phyloP scores from a whole-genome alignment of 768 basidiomycete species.

The Calocera cornea region DNA sequence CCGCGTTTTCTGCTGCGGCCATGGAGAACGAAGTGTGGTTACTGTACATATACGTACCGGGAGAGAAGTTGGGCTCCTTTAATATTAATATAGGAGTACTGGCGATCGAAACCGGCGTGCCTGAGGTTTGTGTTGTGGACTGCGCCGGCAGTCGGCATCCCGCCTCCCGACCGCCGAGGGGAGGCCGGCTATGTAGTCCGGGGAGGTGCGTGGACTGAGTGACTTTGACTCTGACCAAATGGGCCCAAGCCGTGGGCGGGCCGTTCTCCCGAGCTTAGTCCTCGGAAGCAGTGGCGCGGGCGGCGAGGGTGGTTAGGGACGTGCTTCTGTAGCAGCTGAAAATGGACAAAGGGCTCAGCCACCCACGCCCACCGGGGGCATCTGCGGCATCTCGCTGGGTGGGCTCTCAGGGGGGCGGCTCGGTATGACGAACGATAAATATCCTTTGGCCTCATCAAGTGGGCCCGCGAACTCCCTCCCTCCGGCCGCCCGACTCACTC shows the following conservation, averaged over 20 bases:
- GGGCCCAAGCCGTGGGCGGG: background rate
- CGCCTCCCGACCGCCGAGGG: too few relatives aligned
- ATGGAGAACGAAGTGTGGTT: too few relatives aligned
- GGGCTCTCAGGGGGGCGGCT: background rate
- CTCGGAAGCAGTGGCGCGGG: background rate
- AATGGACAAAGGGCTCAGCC: background rate
- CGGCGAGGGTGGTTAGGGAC: background rate
- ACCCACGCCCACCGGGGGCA: background rate
- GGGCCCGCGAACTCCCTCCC: background rate
- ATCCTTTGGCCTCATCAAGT: background rate
- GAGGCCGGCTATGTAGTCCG: background rate
- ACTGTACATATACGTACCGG: too few relatives aligned
- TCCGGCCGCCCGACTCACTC: background rate
- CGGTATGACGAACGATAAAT: background rate
- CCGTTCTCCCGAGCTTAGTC: constrained; percentile 1
- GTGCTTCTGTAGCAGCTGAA: background rate
- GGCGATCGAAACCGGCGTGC: too few relatives aligned
- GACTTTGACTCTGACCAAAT: too few relatives aligned
- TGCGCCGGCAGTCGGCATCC: too few relatives aligned
- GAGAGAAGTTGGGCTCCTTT: too few relatives aligned
- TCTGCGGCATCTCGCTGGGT: too few relatives aligned
- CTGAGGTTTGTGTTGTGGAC: too few relatives aligned
- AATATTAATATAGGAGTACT: too few relatives aligned
- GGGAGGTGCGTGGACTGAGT: background rate
- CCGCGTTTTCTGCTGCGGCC: too few relatives aligned